Base-by-base conservation (phyloP, 108 stramenopile species). In the Licmophora abbreviata region DNA sequence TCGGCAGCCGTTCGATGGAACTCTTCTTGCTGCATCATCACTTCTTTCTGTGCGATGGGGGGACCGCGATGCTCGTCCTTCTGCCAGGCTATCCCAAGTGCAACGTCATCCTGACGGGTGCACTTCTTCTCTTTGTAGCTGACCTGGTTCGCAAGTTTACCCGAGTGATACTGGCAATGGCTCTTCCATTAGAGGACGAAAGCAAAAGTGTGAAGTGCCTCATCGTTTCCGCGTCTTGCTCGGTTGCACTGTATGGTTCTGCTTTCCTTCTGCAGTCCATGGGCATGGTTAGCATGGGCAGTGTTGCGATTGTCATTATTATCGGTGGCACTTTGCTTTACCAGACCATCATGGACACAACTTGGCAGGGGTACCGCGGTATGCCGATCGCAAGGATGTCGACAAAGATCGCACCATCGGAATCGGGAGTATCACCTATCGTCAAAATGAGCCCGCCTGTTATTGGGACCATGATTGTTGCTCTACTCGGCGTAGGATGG, bases 1-100 rank as follows among this genome's bases (percentile, higher is more conserved):
- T 93, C 8, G 92, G 92, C 17, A 83, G 76, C 52, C 76, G 73
- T 28, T 85, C 88, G 11, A 56, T 93, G 7, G 92, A 93, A 76
- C 86, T 87, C 6, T 93, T 85, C 59, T 61, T 93, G 27, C 54
- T 90, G 49, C 85, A 88, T 70, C 82, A 86, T 52, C 88, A 93
- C 37, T 25, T 88, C 11, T 84, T 85, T 70, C 58, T 87, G 32
- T 76, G 29, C 11, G 27, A 23, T 38, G 32, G 61, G 42, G 64
- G 55, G 3, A 50, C 35, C 12, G 35, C 56, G 10, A 23, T 32
- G 9, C 15, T 59, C 7, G 44, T 59, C 2, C 26, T 77, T 1
- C 12, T 68, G 6, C 57, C 63, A 15, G 69, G 69, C 9, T 77
- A 61, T 35, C 75, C 75, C 21, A 59, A 58, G 25, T 58, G 59